phyloP scores from a whole-genome alignment of 192 early-diverging fungal species.

The Phycomyces nitens region DNA sequence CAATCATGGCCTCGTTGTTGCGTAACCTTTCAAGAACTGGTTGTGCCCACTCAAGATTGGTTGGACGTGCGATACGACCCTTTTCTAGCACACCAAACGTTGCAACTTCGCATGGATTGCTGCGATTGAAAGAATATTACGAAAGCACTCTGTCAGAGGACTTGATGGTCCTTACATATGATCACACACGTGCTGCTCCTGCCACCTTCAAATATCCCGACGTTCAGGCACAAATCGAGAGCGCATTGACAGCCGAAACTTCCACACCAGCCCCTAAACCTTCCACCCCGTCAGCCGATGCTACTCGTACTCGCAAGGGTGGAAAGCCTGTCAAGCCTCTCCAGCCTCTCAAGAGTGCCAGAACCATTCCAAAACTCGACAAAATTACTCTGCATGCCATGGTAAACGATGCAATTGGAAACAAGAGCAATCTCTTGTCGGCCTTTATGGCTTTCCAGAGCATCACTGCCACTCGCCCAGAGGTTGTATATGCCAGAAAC shows the following conservation, averaged over 20 bases:
- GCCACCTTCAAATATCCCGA: conserved; percentile 30
- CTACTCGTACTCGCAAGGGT: conserved; percentile 37
- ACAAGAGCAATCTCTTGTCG: conserved; percentile 85
- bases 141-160: conserved; percentile 46
- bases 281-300: neutral
- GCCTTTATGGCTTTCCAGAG: conserved; percentile 89
- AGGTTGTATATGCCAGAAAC: conserved; percentile 75
- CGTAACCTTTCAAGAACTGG: neutral
- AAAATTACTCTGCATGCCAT: conserved; percentile 83
- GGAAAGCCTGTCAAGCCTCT: conserved; percentile 51
- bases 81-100: conserved; percentile 7
- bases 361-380: conserved; percentile 62
- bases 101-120: conserved; percentile 30
- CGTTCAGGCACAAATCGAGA: conserved; percentile 26
- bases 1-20: conserved; percentile 5
- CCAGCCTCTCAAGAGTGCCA: conserved; percentile 55
- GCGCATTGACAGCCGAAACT: conserved; percentile 4
- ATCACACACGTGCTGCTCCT: conserved; percentile 38
- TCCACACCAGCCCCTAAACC: neutral
- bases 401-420: conserved; percentile 78
- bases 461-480: conserved; percentile 78
- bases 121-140: conserved; percentile 49
- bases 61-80: neutral
- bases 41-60: neutral
- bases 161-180: conserved; percentile 52